These are phyloP conservation scores for Cystobasidium slooffiae DNA, from an alignment of 1,284 basidiomycete genomes.

Conservation along the genomic window DNA sequence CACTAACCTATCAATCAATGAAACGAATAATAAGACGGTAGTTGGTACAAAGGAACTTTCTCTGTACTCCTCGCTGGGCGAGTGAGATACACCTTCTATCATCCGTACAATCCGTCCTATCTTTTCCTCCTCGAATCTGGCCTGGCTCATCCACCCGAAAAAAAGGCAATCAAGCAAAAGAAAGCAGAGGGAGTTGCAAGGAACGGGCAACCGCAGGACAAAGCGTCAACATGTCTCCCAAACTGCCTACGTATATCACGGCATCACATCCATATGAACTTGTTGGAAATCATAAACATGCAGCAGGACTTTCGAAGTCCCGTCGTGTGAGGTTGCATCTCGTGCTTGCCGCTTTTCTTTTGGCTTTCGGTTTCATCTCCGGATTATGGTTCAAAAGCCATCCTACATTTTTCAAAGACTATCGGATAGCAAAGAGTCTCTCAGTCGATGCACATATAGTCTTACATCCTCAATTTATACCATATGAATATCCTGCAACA, in stretches of 20 bases:
- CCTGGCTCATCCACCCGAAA: no score
- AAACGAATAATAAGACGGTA: no score
- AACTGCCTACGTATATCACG: constrained; percentile 1
- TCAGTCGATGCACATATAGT: constrained; percentile 3
- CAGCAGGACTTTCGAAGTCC: neutral
- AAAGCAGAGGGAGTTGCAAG: neutral
- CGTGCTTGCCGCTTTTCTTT: constrained; percentile 10
- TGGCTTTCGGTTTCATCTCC: constrained; percentile 11
- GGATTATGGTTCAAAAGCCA: neutral
- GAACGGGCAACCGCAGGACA: neutral
- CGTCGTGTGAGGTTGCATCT: no score
- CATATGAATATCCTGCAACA: neutral
- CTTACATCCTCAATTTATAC: neutral
- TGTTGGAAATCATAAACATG: neutral
- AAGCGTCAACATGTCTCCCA: neutral
- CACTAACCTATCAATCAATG: no score
- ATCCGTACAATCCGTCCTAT: no score
- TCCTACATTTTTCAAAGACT: neutral
- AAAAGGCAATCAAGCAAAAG: neutral
- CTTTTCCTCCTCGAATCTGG: no score
- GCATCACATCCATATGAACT: neutral
- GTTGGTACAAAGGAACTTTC: no score
- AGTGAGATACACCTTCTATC: no score
- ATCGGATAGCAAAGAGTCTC: neutral
- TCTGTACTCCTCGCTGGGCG: no score